Percentiles rank a stretch among this genome's conserved stretches.
Conservation (phyloP, 106 monocot genomes). For the Dendrobium officinale region DNA sequence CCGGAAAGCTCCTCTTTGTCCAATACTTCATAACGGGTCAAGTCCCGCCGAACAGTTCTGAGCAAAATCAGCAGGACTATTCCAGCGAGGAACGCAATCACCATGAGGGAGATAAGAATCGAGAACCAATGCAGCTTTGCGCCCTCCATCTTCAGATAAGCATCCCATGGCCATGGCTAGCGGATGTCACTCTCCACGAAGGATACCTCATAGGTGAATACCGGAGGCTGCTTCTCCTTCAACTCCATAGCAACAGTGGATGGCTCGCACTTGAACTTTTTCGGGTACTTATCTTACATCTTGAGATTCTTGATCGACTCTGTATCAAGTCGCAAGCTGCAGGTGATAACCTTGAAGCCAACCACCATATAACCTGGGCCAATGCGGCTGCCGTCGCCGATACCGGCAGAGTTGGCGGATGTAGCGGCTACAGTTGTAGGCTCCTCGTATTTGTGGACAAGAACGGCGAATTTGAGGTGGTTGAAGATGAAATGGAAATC, state of each 20-base stretch:
- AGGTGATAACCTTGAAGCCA: constrained; percentile 46
- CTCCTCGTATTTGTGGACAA: constrained; percentile 38
- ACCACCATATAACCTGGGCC: constrained; percentile 41
- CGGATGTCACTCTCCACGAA: constrained; percentile 39
- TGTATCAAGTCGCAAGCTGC: constrained; percentile 33
- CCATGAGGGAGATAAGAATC: constrained; percentile 44
- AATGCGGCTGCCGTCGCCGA: neutral
- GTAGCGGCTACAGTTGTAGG: constrained; percentile 19
- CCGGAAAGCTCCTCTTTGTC: too few relatives aligned
- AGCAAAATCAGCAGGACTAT: constrained; percentile 43
- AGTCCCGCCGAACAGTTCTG: too few relatives aligned
- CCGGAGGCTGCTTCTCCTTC: constrained; percentile 30
- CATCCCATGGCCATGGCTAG: constrained; percentile 55
- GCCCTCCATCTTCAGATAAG: constrained; percentile 48
- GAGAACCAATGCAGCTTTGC: constrained; percentile 62
- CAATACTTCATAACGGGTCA: too few relatives aligned
- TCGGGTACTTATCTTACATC: constrained; percentile 38
- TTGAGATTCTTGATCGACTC: constrained; percentile 8
- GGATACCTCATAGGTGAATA: constrained; percentile 40
- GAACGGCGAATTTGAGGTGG: constrained; percentile 39
- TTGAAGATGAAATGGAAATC: constrained; percentile 39
- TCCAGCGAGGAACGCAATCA: constrained; percentile 40
- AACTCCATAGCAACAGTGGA: constrained; percentile 20
- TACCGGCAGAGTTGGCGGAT: neutral
- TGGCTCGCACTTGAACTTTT: constrained; percentile 34